Conservation (phyloP, 2,329 filamentous ascomycete genomes). For the Cercospora canescens region DNA sequence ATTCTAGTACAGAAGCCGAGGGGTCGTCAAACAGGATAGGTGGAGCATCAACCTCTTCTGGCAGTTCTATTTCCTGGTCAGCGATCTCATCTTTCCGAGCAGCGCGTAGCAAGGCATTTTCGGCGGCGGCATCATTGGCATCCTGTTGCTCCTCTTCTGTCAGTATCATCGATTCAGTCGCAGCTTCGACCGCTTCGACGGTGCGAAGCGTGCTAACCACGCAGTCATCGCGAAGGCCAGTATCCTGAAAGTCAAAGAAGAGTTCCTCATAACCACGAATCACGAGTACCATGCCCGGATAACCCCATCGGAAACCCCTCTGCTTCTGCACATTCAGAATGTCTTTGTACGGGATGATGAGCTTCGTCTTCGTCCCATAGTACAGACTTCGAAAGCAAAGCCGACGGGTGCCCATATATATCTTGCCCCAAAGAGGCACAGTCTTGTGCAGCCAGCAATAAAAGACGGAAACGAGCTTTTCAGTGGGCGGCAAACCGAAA, state of each 20-base stretch:
- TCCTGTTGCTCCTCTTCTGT: constrained; percentile 68
- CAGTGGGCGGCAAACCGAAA: constrained; percentile 82
- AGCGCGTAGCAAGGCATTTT: constrained; percentile 75
- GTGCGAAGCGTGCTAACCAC: constrained; percentile 75
- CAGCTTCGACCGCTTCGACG: constrained; percentile 69
- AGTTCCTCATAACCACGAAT: constrained; percentile 93
- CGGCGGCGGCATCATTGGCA: constrained; percentile 73
- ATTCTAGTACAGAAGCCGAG: constrained; percentile 82
- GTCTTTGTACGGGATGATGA: constrained; percentile 87
- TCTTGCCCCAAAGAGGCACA: constrained; percentile 89
- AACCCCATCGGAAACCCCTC: constrained; percentile 89
- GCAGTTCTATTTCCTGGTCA: constrained; percentile 38
- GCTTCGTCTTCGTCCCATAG: constrained; percentile 84
- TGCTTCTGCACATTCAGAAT: constrained; percentile 94
- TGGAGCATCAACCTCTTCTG: constrained; percentile 54
- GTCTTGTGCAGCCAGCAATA: constrained; percentile 91
- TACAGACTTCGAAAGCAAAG: constrained; percentile 93
- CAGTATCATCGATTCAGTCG: constrained; percentile 69
- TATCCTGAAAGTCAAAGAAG: constrained; percentile 87
- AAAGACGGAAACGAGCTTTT: constrained; percentile 84
- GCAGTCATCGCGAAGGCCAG: constrained; percentile 84
- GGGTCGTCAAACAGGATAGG: constrained; percentile 89
- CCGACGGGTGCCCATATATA: constrained; percentile 84
- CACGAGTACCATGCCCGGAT: constrained; percentile 86
- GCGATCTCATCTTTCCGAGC: constrained; percentile 58